Percentiles rank a stretch among this genome's conserved stretches.
phyloP scores from a whole-genome alignment of 495 filamentous ascomycete genomes.

The Parathielavia hyrcaniae region DNA sequence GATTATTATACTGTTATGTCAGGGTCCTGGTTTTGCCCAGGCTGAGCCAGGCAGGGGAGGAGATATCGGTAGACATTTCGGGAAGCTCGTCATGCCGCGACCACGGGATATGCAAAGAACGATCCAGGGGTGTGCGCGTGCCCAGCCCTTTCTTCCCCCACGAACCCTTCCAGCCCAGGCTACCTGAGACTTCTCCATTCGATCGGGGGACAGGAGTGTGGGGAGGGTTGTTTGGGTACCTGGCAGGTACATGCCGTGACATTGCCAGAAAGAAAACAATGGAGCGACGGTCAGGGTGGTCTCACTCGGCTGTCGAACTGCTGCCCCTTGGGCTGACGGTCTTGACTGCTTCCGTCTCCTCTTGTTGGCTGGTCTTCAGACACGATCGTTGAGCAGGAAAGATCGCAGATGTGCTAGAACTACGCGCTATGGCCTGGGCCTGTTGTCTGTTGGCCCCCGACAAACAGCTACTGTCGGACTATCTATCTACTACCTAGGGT shows the following conservation, averaged over 20 bases:
- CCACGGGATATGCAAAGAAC: background rate
- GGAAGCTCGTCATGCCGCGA: slow-evolving; percentile 8
- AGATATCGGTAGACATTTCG: slow-evolving; percentile 1
- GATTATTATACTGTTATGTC: too few relatives aligned
- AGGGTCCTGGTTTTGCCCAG: background rate
- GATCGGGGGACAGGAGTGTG: slow-evolving; percentile 1
- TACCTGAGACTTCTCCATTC: slow-evolving; percentile 9
- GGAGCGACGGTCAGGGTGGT: background rate
- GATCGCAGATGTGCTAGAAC: background rate
- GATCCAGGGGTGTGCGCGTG: background rate
- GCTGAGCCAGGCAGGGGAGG: background rate
- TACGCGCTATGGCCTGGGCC: background rate
- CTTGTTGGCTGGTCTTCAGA: background rate
- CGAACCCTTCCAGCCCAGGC: slow-evolving; percentile 10
- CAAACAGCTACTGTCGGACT: background rate
- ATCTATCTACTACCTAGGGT: background rate
- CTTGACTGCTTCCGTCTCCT: too few relatives aligned
- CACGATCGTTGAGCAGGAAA: background rate
- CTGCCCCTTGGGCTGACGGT: too few relatives aligned
- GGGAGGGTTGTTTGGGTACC: background rate
- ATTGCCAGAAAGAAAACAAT: background rate
- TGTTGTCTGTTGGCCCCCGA: background rate
- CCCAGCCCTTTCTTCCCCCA: background rate
- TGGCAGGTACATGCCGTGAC: background rate
- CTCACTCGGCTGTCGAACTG: background rate